Base-by-base conservation (phyloP, 768 basidiomycete species). In the Pholiota conissans region DNA sequence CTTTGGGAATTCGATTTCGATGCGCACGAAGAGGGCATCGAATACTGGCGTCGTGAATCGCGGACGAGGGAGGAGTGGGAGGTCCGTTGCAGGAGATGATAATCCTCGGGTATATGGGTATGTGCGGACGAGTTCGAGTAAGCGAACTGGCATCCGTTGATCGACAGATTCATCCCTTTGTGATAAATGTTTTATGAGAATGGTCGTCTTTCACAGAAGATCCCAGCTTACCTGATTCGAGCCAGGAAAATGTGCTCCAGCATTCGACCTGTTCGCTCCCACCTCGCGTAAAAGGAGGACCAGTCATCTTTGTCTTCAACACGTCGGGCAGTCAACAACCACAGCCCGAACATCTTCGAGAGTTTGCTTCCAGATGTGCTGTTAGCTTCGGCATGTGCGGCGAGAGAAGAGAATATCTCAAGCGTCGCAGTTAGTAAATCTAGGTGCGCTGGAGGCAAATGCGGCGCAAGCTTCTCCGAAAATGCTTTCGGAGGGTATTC, bases 311-410 rank as follows among this genome's bases (percentile, higher is more conserved):
- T 76, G 9, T 74, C 72, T 40, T 79, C 76, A 3, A 76, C 72
- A 26, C 81, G 74, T 35, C 77, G 75, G 1, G 79, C 67, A 3
- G 80, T 72, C 13, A 93, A 72, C 20, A 92, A 71, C 91, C 91
- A 93, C 48, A 90, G 67, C 11, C 91, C 91, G 46, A 89, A 74
- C 56, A 86, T 76, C 69, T 86, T 90, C 28, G 86, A 83, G 7
- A 92, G 76, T 65, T 88, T 92, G 75, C 88, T 91, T 26, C 89
- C 90, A 5, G 89, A 90, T 1, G 84, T 84, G 49, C 90, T 80
- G 64, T 88, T 92, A 5, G 74, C 74, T 62, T 92, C 91, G 7
- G 85, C 78, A 62, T 88, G 88, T 3, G 88, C 79, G 0, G 91
- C 88, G 5, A 93, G 75, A 13, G 85, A 85, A 0, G 87, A 85